Evolutionary conservation across 441 rosid genomes (phyloP).

Genomic region (Adansonia rubrostipa): DNA sequence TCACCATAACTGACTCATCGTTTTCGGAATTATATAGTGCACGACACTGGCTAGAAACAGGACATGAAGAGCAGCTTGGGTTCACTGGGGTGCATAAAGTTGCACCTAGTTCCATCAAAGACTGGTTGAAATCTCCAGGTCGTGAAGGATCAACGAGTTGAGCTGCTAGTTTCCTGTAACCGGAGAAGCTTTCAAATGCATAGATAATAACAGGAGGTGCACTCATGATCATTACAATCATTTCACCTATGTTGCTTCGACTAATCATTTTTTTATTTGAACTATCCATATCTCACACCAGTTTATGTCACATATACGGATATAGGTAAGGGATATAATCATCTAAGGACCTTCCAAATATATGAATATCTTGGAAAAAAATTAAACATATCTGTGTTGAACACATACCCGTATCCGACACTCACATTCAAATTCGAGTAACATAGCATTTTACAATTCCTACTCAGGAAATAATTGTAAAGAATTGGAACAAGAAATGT

Average conservation of each 20-base stretch:
- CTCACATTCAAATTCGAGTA: too few relatives aligned
- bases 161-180: constrained; percentile 76
- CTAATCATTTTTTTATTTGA: too few relatives aligned
- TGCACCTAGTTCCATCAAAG: constrained; percentile 96
- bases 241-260: not conserved
- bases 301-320: too few relatives aligned
- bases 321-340: too few relatives aligned
- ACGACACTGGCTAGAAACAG: constrained; percentile 71
- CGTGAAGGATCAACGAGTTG: constrained; percentile 79
- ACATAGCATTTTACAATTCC: not conserved
- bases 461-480: not conserved
- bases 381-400: too few relatives aligned
- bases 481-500: constrained; percentile 14
- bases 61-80: constrained; percentile 79
- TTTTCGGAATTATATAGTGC: constrained; percentile 58
- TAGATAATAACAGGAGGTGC: constrained; percentile 17
- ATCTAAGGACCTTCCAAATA: too few relatives aligned
- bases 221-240: not conserved
- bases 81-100: constrained; percentile 70
- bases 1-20: constrained; percentile 53
- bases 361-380: too few relatives aligned
- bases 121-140: constrained; percentile 96
- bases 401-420: too few relatives aligned
- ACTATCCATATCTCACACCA: too few relatives aligned
- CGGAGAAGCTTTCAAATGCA: constrained; percentile 23